Evolutionary conservation across 768 basidiomycete genomes (phyloP).

Genomic region (Gymnopilus junonius): DNA sequence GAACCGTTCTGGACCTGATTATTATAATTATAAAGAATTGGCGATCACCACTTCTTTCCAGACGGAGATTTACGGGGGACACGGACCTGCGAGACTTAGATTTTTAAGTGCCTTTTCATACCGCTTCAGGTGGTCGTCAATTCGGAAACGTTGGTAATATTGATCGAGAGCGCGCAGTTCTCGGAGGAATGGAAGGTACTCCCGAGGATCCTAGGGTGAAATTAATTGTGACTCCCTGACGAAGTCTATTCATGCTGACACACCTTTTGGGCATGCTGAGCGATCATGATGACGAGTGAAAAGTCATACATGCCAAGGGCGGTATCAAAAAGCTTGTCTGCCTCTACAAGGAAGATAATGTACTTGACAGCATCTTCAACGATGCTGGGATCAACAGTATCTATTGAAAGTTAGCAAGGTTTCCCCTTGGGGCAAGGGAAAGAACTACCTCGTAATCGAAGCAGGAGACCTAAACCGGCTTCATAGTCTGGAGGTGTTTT

Average conservation of each 20-base stretch:
- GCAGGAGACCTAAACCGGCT: conserved; percentile 74
- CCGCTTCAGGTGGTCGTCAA: conserved; percentile 90
- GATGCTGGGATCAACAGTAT: conserved; percentile 60
- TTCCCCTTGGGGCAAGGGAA: conserved; percentile 3
- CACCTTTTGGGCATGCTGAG: conserved; percentile 97
- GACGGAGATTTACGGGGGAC: neutral
- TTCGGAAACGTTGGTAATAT: conserved; percentile 85
- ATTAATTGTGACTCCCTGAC: neutral
- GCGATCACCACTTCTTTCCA: neutral
- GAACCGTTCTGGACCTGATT: conserved; percentile 68
- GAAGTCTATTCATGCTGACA: neutral
- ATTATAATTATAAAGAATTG: conserved; percentile 4
- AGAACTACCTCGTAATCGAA: conserved; percentile 72
- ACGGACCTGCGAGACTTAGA: conserved; percentile 71
- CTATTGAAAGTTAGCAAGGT: conserved; percentile 24
- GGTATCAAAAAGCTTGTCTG: conserved; percentile 87
- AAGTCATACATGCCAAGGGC: conserved; percentile 99
- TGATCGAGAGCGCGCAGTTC: conserved; percentile 82
- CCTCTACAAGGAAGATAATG: conserved; percentile 96
- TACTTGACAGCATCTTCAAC: conserved; percentile 99
- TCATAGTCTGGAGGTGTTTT: conserved; percentile 93
- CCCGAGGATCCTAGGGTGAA: conserved; percentile 84
- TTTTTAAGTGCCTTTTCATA: conserved; percentile 75
- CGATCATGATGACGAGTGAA: conserved; percentile 91
- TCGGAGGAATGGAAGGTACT: conserved; percentile 96